These are phyloP conservation scores for Antarctomyces pellizariae DNA, from an alignment of 495 filamentous ascomycete genomes.

Conservation along the genomic window DNA sequence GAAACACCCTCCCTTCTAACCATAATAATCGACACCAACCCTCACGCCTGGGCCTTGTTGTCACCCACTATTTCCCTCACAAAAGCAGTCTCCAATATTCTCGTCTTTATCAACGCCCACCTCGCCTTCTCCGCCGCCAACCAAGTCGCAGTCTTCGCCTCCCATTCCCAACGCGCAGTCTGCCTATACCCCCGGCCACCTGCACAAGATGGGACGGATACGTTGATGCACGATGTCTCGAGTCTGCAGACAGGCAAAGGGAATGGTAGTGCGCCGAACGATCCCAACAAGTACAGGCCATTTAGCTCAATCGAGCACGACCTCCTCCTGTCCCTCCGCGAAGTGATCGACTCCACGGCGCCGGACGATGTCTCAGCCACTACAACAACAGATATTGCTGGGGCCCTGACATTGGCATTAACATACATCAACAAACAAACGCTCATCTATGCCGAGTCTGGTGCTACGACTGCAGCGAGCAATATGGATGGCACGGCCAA, in stretches of 20 bases:
- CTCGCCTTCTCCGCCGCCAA: slow-evolving; percentile 82
- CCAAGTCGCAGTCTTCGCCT: slow-evolving; percentile 77
- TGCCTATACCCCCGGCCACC: slow-evolving; percentile 58
- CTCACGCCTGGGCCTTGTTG: slow-evolving; percentile 74
- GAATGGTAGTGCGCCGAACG: slow-evolving; percentile 10
- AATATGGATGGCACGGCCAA: slow-evolving; percentile 13
- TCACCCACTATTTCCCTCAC: slow-evolving; percentile 54
- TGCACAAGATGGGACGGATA: slow-evolving; percentile 11
- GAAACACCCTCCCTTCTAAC: slow-evolving; percentile 69
- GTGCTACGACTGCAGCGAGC: slow-evolving; percentile 11
- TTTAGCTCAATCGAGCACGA: slow-evolving; percentile 67
- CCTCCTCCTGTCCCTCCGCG: slow-evolving; percentile 43
- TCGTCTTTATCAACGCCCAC: slow-evolving; percentile 92
- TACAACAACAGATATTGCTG: slow-evolving; percentile 62
- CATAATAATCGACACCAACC: slow-evolving; percentile 90
- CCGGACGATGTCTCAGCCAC: slow-evolving; percentile 31
- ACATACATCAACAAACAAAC: slow-evolving; percentile 55
- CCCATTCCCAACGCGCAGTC: slow-evolving; percentile 57
- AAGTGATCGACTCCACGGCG: slow-evolving; percentile 42
- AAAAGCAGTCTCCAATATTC: slow-evolving; percentile 66
- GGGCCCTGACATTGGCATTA: slow-evolving; percentile 73
- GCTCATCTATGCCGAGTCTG: slow-evolving; percentile 15
- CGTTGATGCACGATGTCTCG: slow-evolving; percentile 21
- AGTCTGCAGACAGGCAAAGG: slow-evolving; percentile 5
- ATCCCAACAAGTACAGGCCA: slow-evolving; percentile 82